Conservation (phyloP, 2,329 filamentous ascomycete genomes). For the Pestalotiopsis sp. region DNA sequence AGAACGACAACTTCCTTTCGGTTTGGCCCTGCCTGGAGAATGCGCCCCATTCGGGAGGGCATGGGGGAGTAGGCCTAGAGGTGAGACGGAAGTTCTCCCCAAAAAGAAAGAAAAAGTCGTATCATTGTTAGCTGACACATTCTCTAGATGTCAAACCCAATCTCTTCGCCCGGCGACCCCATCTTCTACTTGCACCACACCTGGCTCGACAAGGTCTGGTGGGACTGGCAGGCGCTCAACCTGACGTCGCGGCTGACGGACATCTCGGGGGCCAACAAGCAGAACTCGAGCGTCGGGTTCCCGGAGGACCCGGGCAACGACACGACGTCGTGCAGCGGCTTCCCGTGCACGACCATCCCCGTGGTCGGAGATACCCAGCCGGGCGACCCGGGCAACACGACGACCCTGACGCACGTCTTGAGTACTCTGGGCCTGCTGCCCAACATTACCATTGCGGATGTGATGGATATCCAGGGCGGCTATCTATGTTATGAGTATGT, state of each 20-base stretch:
- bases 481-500: neutral
- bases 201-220: constrained; percentile 27
- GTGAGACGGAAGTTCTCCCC: neutral
- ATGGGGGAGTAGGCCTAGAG: neutral
- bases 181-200: constrained; percentile 29
- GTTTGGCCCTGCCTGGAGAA: neutral
- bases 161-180: constrained; percentile 13
- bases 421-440: neutral
- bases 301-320: constrained; percentile 3
- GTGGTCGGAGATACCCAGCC: neutral
- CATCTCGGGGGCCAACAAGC: constrained; percentile 4
- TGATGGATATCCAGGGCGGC: neutral
- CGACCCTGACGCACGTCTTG: neutral
- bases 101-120: no score
- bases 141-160: neutral
- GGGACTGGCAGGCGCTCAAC: constrained; percentile 25
- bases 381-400: neutral
- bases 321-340: neutral
- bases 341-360: neutral
- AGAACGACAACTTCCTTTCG: neutral
- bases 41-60: neutral
- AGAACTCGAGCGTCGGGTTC: constrained; percentile 4
- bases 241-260: constrained; percentile 10
- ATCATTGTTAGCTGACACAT: neutral
- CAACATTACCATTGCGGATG: neutral